These are phyloP conservation scores for Somion occarium DNA, from an alignment of 1,284 basidiomycete genomes.

Conservation along the genomic window DNA sequence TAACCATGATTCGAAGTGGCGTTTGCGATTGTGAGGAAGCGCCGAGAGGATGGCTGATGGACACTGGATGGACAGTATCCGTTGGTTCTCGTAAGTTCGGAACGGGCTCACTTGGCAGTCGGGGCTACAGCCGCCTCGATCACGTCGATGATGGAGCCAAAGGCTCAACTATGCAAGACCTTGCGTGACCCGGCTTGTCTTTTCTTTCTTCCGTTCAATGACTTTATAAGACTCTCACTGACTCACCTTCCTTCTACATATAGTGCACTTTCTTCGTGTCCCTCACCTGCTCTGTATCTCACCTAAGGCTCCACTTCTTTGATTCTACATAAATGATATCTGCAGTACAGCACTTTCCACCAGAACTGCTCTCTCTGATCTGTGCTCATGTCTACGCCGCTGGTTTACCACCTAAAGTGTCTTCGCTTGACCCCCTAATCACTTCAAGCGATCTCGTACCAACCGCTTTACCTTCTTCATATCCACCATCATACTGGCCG, in stretches of 20 bases:
- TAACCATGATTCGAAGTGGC: neutral
- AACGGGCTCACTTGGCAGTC: neutral
- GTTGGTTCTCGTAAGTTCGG: neutral
- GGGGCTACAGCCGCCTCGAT: neutral
- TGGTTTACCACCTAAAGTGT: constrained; percentile 45
- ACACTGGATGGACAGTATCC: too few relatives aligned
- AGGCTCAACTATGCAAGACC: constrained; percentile 1
- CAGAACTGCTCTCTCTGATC: constrained; percentile 63
- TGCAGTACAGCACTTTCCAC: constrained; percentile 36
- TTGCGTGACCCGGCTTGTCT: constrained; percentile 1
- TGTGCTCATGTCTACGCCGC: constrained; percentile 64
- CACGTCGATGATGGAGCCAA: neutral
- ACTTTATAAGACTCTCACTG: constrained; percentile 1
- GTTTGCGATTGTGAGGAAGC: neutral
- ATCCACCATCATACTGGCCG: constrained; percentile 62
- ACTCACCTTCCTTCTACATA: neutral
- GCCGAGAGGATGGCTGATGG: neutral
- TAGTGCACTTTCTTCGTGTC: neutral
- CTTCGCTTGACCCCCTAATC: constrained; percentile 68
- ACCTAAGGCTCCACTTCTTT: neutral
- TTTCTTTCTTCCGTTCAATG: neutral
- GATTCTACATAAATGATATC: constrained; percentile 11
- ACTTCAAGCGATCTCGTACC: constrained; percentile 46
- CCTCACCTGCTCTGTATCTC: neutral
- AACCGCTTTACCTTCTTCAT: constrained; percentile 61